phyloP scores from a whole-genome alignment of 306 rosid species.

The Cyclanthera cordifolia region DNA sequence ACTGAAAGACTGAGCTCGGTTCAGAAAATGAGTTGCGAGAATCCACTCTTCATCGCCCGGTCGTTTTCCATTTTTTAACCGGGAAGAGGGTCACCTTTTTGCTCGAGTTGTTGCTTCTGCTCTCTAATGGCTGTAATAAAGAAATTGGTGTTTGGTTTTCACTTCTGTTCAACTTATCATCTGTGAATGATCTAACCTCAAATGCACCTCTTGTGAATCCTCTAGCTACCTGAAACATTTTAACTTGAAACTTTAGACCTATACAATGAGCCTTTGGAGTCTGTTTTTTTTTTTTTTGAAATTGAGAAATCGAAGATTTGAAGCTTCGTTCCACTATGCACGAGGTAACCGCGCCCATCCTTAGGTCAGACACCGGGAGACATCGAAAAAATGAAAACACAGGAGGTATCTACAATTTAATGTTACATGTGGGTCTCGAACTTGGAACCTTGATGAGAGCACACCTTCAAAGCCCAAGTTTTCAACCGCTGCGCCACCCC shows the following conservation, averaged over 20 bases:
- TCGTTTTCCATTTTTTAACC: conserved; percentile 52
- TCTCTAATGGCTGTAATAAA: conserved; percentile 40
- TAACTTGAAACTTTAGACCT: conserved; percentile 1
- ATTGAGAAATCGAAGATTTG: no score
- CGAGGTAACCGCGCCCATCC: no score
- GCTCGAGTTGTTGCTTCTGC: conserved; percentile 28
- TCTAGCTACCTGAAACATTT: conserved; percentile 68
- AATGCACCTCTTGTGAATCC: conserved; percentile 79
- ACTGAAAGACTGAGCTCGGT: not conserved
- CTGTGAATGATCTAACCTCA: conserved; percentile 57
- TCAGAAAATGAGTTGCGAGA: not conserved
- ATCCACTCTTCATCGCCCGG: conserved; percentile 30
- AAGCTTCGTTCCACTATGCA: no score
- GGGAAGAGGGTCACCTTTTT: conserved; percentile 50
- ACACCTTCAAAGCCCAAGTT: no score
- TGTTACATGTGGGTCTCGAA: no score
- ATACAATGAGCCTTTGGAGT: not conserved
- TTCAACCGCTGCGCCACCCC: no score
- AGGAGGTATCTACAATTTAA: no score
- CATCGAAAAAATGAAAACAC: no score
- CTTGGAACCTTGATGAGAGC: no score
- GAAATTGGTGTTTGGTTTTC: conserved; percentile 48
- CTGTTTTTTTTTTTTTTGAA: no score
- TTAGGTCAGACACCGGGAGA: no score
- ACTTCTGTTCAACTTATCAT: conserved; percentile 38